These are phyloP conservation scores for Aspergillus nanangensis DNA, from an alignment of 495 filamentous ascomycete species.

Conservation along the genomic window DNA sequence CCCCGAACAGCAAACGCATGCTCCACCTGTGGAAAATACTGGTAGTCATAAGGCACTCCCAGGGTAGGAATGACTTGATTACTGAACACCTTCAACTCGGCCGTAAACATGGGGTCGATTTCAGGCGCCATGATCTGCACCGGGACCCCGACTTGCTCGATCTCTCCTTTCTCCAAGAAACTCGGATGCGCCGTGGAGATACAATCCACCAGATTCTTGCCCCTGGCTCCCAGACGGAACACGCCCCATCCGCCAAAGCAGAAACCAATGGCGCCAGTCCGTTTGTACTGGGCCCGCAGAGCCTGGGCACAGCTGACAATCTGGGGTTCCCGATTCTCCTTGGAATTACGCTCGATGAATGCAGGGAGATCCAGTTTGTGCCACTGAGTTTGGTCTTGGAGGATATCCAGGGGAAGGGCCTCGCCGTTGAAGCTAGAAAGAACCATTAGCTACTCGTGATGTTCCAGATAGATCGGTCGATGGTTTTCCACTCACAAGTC, in stretches of 20 bases:
- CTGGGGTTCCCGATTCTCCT: conserved; percentile 47
- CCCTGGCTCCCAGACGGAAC: conserved; percentile 43
- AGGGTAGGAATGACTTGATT: conserved; percentile 37
- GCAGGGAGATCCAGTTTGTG: conserved; percentile 32
- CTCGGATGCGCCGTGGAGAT: conserved; percentile 53
- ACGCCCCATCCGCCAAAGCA: conserved; percentile 60
- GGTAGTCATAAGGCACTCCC: conserved; percentile 51
- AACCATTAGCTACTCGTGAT: neutral
- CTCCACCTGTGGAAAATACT: conserved; percentile 49
- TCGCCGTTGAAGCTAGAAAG: conserved; percentile 29
- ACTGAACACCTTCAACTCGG: conserved; percentile 47
- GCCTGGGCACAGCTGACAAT: conserved; percentile 45
- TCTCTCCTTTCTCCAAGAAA: conserved; percentile 41
- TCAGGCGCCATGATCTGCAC: conserved; percentile 57
- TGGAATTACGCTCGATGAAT: conserved; percentile 34
- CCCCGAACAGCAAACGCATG: conserved; percentile 49
- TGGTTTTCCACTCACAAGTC: conserved; percentile 29
- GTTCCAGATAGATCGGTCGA: neutral
- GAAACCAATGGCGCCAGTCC: conserved; percentile 53
- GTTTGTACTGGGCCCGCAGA: conserved; percentile 35
- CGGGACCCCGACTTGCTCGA: conserved; percentile 49
- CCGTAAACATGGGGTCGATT: conserved; percentile 39
- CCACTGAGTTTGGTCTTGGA: conserved; percentile 24
- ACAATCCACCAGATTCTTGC: conserved; percentile 45
- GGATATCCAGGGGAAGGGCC: conserved; percentile 27